phyloP scores from a whole-genome alignment of 148 eudicot genomes.

The Cornus kousa region DNA sequence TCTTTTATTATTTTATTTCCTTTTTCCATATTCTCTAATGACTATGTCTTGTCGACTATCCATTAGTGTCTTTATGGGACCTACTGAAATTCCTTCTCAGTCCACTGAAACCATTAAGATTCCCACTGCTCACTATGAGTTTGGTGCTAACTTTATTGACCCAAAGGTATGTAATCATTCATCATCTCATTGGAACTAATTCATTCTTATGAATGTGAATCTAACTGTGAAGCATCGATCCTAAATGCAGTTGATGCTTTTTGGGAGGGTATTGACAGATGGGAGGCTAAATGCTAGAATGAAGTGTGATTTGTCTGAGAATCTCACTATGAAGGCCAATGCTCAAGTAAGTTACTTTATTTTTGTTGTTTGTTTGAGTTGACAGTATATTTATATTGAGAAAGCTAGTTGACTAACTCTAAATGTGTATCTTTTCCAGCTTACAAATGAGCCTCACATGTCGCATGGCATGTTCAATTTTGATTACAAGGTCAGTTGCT shows the following conservation, averaged over 20 bases:
- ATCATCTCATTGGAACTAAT: not conserved
- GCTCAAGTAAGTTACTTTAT: slow-evolving; percentile 49
- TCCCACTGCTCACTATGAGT: slow-evolving; percentile 90
- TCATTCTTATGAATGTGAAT: not conserved
- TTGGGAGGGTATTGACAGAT: slow-evolving; percentile 83
- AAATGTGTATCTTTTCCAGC: slow-evolving; percentile 42
- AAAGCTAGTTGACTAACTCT: slow-evolving; percentile 6
- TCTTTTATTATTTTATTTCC: not conserved
- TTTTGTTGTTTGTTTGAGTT: not conserved
- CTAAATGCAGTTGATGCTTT: slow-evolving; percentile 74
- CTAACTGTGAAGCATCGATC: slow-evolving; percentile 6
- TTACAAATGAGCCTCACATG: slow-evolving; percentile 86
- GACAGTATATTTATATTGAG: not conserved
- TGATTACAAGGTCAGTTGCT: slow-evolving; percentile 75
- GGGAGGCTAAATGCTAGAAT: slow-evolving; percentile 86
- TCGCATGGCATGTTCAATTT: slow-evolving; percentile 79
- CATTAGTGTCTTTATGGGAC: slow-evolving; percentile 83
- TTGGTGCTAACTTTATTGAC: slow-evolving; percentile 90
- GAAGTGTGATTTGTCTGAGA: slow-evolving; percentile 86
- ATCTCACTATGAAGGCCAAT: slow-evolving; percentile 71
- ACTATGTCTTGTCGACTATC: slow-evolving; percentile 17
- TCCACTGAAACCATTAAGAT: slow-evolving; percentile 79
- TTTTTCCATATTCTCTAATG: not conserved
- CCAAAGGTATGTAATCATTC: slow-evolving; percentile 53
- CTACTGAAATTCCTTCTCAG: slow-evolving; percentile 86